Percentiles rank a stretch among this genome's conserved stretches.
phyloP scores from a whole-genome alignment of 371 early-diverging fungal species.

The Lichtheimia hyalospora region DNA sequence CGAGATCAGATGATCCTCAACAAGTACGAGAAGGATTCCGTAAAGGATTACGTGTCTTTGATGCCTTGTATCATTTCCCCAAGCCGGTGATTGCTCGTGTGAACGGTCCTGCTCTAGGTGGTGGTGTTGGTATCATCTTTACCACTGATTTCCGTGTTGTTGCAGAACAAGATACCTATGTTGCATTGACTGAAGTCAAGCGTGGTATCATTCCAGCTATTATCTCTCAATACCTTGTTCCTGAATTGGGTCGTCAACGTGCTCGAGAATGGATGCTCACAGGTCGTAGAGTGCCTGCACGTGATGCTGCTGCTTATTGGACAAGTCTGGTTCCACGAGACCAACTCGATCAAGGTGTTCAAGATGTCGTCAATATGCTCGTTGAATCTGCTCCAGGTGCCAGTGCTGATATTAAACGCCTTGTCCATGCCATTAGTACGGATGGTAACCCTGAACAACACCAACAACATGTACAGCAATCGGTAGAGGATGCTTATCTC shows the following conservation, averaged over 20 bases:
- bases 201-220: constrained; percentile 73
- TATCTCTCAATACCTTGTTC: constrained; percentile 70
- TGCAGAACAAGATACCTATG: constrained; percentile 45
- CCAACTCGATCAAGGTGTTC: constrained; percentile 43
- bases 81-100: constrained; percentile 67
- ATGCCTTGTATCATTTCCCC: constrained; percentile 51
- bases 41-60: constrained; percentile 34
- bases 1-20: constrained; percentile 26
- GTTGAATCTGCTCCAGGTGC: constrained; percentile 61
- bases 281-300: constrained; percentile 52
- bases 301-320: constrained; percentile 38
- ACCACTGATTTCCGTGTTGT: constrained; percentile 64
- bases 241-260: constrained; percentile 57
- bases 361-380: constrained; percentile 42
- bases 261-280: constrained; percentile 68
- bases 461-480: constrained; percentile 28
- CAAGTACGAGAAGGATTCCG: constrained; percentile 29
- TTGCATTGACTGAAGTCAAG: constrained; percentile 67
- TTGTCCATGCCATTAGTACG: constrained; percentile 46
- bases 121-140: constrained; percentile 73
- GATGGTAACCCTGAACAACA: constrained; percentile 32
- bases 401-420: constrained; percentile 50
- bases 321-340: constrained; percentile 34
- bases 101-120: constrained; percentile 75
- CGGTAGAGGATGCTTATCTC: constrained; percentile 46